Conservation (phyloP, 2,329 filamentous ascomycete species). For the Diaporthe amygdali region DNA sequence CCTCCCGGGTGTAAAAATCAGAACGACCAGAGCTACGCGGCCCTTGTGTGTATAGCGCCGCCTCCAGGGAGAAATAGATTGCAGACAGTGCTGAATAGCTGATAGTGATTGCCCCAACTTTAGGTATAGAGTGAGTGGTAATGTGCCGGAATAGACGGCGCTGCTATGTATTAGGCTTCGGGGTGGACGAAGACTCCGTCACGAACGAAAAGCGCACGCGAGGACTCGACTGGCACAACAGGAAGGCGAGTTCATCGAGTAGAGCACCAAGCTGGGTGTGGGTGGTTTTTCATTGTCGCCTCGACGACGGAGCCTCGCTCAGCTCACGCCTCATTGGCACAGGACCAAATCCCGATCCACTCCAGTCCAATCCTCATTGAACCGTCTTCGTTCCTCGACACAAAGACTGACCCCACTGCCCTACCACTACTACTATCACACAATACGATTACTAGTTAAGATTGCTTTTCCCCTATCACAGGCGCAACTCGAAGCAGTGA, state of each 20-base stretch:
- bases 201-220: not conserved
- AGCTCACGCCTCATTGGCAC: not conserved
- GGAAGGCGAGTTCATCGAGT: not conserved
- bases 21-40: too few species aligned
- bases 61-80: too few species aligned
- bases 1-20: too few species aligned
- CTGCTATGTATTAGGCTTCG: too few species aligned
- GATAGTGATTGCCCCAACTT: too few species aligned
- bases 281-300: not conserved
- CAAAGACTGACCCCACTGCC: not conserved
- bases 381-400: not conserved
- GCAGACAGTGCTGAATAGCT: too few species aligned
- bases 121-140: too few species aligned
- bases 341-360: not conserved
- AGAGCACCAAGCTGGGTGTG: too few species aligned
- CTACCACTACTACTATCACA: conserved; percentile 2
- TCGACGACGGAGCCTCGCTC: not conserved
- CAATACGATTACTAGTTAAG: conserved; percentile 13
- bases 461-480: not conserved
- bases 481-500: not conserved
- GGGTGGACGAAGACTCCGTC: not conserved
- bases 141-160: too few species aligned
- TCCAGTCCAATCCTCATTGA: not conserved
- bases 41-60: too few species aligned
- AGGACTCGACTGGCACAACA: too few species aligned